Base-by-base conservation (phyloP, 2,329 filamentous ascomycete genomes). In the Cylindrodendrum hubeiense region DNA sequence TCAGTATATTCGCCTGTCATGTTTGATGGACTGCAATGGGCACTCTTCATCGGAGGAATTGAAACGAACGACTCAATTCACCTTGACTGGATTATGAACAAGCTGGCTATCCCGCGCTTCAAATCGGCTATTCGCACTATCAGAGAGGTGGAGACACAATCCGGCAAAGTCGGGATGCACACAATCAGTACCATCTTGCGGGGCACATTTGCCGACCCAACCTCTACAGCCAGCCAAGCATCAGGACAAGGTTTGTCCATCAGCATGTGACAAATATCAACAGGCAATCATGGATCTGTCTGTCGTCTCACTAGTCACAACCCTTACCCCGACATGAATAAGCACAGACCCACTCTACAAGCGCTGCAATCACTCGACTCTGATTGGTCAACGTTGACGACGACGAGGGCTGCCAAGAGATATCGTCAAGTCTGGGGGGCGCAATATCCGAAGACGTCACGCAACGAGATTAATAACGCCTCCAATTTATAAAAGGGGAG, bases 11-110 rank as follows among this genome's bases (percentile, higher is more conserved):
- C 28, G 9, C 12, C 22, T 2, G 17, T 5, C 8, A 30, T 49
- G 28, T 58, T 37, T 17, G 43, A 58, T 26, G 28, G n/a, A 5
- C n/a, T 49, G 7, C 54, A 58, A 41, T 58, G 54, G 54, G 54
- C 54, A n/a, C 30, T 58, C 10, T 50, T 58, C 6, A 33, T 58
- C 8, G 54, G 28, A 13, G 54, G 43, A 5, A 34, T 58, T 6
- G 54, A 49, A 41, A 50, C 54, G 10, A 47, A 37, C 1, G 54
- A 58, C 22, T 4, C 2, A 9, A 49, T 49, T 9, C 28, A 58
- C 21, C 34, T 28, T 2, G 54, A 58, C 15, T 58, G 54, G 54
- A 47, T 58, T 13, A 28, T 58, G 26, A 28, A 43, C 6, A 58
- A 58, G 28, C 54, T 58, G 13, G 26, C 26, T 15, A 13, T 37